phyloP scores from a whole-genome alignment of 371 early-diverging fungal genomes.

The Mucor lusitanicus region DNA sequence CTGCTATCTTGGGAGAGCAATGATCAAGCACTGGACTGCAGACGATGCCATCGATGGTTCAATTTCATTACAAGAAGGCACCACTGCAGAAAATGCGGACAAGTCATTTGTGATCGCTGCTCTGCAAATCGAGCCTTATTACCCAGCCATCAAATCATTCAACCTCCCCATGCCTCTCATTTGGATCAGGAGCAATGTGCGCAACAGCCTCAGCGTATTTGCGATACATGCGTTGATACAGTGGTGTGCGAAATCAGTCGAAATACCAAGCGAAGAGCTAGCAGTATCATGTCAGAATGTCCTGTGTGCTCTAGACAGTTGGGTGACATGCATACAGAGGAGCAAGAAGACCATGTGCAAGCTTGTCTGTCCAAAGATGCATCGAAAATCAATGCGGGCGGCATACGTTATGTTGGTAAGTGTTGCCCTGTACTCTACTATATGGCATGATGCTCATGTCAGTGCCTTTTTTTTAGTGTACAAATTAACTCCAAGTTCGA shows the following conservation, averaged over 20 bases:
- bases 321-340: constrained; percentile 38
- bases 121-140: constrained; percentile 8
- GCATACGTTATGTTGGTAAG: constrained; percentile 72
- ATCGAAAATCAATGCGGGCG: constrained; percentile 39
- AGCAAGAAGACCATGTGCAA: constrained; percentile 81
- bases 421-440: background rate
- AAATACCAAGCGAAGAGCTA: background rate
- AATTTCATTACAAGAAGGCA: constrained; percentile 70
- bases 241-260: background rate
- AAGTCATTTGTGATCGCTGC: constrained; percentile 29
- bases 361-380: constrained; percentile 60
- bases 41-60: constrained; percentile 68
- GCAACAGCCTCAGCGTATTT: constrained; percentile 16
- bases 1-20: constrained; percentile 69
- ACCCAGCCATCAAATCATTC: constrained; percentile 1
- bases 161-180: background rate
- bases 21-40: constrained; percentile 64
- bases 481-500: constrained; percentile 57
- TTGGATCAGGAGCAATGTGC: background rate
- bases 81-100: constrained; percentile 61
- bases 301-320: constrained; percentile 73
- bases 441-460: background rate
- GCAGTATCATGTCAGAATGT: constrained; percentile 65
- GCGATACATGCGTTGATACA: constrained; percentile 15
- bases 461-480: constrained; percentile 38